phyloP scores from a whole-genome alignment of 139 green algal species.

The Medakamo hakoo region DNA sequence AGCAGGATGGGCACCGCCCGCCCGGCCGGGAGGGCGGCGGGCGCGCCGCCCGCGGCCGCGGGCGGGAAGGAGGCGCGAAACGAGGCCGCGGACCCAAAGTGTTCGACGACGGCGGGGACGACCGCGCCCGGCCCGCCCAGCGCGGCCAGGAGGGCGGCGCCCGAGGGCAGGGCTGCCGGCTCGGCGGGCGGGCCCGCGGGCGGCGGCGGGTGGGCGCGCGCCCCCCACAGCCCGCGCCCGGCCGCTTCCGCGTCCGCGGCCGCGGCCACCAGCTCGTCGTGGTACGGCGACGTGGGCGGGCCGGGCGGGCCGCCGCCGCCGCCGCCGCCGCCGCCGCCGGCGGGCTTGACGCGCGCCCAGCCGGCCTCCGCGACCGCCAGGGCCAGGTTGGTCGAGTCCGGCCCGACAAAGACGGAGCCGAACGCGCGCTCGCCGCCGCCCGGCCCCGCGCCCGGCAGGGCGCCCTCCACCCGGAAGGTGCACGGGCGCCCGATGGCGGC shows the following conservation, averaged over 20 bases:
- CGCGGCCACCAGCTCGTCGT: constrained; percentile 56
- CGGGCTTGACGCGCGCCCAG: constrained; percentile 76
- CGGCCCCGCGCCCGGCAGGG: constrained; percentile 42
- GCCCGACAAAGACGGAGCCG: constrained; percentile 68
- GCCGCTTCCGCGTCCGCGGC: constrained; percentile 49
- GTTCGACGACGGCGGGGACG: neutral
- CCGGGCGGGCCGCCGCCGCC: no score
- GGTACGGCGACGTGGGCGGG: constrained; percentile 36
- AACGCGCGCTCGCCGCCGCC: constrained; percentile 64
- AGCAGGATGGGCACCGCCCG: neutral
- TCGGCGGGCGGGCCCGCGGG: no score
- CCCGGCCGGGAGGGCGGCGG: no score
- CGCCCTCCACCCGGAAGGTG: constrained; percentile 86
- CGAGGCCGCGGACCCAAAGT: neutral
- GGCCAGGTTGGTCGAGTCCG: constrained; percentile 58
- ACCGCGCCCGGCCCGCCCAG: no score
- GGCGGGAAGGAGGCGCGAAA: neutral
- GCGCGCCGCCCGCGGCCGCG: no score
- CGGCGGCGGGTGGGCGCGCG: no score
- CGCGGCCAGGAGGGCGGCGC: neutral
- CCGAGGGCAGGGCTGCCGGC: neutral
- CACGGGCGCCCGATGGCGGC: constrained; percentile 64
- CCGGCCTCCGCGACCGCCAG: constrained; percentile 48
- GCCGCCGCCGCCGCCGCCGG: no score
- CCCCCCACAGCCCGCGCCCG: neutral